A percentile compares a stretch with the other conserved stretches of the same genome.
Evolutionary conservation across 108 stramenopile genomes (phyloP).

Genomic region (Discostella stelligeroides): DNA sequence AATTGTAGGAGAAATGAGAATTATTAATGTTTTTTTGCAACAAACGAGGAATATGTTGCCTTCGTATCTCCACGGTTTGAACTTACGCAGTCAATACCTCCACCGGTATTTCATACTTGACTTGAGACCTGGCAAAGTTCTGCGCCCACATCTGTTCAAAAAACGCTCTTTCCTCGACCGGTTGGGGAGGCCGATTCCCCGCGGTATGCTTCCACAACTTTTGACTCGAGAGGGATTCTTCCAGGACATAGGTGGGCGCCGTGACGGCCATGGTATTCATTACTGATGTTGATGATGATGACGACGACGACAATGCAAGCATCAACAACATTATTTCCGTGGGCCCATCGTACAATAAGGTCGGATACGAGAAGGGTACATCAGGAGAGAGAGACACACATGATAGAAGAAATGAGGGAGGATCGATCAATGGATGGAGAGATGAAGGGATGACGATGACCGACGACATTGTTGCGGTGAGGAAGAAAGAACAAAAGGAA

Average conservation of each 20-base stretch:
- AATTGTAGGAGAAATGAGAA: too few relatives aligned
- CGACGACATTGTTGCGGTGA: background rate
- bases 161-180: conserved; percentile 86
- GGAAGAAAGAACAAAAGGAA: background rate
- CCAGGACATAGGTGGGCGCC: conserved; percentile 92
- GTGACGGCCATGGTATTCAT: conserved; percentile 77
- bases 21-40: too few relatives aligned
- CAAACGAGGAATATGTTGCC: too few relatives aligned
- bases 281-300: conserved; percentile 22
- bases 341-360: too few relatives aligned
- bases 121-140: conserved; percentile 88
- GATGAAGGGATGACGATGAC: too few relatives aligned
- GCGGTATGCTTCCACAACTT: conserved; percentile 91
- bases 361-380: too few relatives aligned
- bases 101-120: conserved; percentile 73
- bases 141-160: conserved; percentile 94
- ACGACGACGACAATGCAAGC: background rate
- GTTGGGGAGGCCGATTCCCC: conserved; percentile 93
- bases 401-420: too few relatives aligned
- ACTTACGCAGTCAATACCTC: conserved; percentile 75
- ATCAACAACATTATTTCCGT: too few relatives aligned
- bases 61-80: too few relatives aligned
- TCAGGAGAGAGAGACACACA: too few relatives aligned
- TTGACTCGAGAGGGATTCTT: conserved; percentile 83
- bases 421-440: too few relatives aligned